Evolutionary conservation across 352 stramenopile genomes (phyloP), one percentile per base, ranked within the genome.

Genomic region (Globisporangium irregulare): DNA sequence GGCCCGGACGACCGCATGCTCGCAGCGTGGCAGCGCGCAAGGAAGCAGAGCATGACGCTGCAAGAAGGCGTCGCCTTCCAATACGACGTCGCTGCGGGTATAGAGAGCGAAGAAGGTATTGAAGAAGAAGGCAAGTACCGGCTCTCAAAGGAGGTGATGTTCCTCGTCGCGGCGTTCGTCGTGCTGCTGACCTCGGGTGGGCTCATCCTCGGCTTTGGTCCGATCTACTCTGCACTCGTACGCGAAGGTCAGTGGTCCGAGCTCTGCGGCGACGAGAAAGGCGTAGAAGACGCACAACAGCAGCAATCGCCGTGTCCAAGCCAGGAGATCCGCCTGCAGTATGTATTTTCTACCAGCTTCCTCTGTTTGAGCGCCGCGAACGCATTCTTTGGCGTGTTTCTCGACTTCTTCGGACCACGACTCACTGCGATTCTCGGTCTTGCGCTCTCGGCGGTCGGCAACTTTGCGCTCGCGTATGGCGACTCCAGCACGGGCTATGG

Each of bases 331-430:
- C 75, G 70, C 4, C 77, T 94, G 43, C 86, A 94, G 72, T 91
- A 88, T 59, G 80, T 91, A 12, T 94, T 92, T 61, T 90, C 82
- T 2, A 94, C 86, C 9, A 80, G 76, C 1, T 94, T 94, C 41
- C 72, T 94, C 38, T 91, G 85, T 65, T 76, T 94, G 15, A 94
- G 87, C 63, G 85, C 82, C 3, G 85, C 87, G 20, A 94, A 94
- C 55, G 87, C 84, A 14, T 81, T 90, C 59, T 94, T 94, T 43
- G 87, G 84, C 1, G 75, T 94, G 27, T 79, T 90, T 56, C 70
- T 94, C 22, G 87, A 94, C 62, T 68, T 91, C 20, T 73, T 89
- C 14, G 87, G 87, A 0, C 87, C 87, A 9, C 73, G 85, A 0
- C 50, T 79, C 5, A 89, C 84, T 0, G 84, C 87, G 12, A 34